These are phyloP conservation scores for Suhomyces coccinellae DNA, from an alignment of 1,139 yeast genomes.

Conservation along the genomic window DNA sequence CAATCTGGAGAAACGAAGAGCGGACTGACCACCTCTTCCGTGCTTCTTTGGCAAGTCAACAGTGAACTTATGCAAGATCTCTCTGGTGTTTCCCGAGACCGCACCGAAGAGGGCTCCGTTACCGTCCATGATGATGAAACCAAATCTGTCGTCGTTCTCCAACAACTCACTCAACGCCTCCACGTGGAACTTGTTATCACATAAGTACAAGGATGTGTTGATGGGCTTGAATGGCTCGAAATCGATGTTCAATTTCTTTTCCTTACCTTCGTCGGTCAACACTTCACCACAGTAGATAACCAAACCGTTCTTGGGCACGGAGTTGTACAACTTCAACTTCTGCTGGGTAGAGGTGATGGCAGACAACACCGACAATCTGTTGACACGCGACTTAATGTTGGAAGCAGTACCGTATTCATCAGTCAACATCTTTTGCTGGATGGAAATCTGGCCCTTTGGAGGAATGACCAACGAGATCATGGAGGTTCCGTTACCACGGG, in stretches of 20 bases:
- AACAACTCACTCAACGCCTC: conserved; percentile 92
- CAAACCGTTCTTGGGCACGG: conserved; percentile 90
- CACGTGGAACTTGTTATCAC: conserved; percentile 98
- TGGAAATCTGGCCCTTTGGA: conserved; percentile 90
- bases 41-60: conserved; percentile 99
- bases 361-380: conserved; percentile 88
- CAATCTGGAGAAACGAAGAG: conserved; percentile 96
- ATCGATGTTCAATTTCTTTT: conserved; percentile 90
- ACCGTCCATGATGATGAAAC: conserved; percentile 99
- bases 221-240: conserved; percentile 98
- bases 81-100: conserved; percentile 96
- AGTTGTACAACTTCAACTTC: conserved; percentile 83
- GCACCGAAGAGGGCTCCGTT: conserved; percentile 96
- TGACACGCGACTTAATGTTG: conserved; percentile 94
- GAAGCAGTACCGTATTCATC: conserved; percentile 99
- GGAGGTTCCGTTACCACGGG: conserved; percentile 98
- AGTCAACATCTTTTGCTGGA: conserved; percentile 86
- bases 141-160: conserved; percentile 94
- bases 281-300: conserved; percentile 98
- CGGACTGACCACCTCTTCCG: conserved; percentile 99
- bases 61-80: conserved; percentile 90
- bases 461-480: conserved; percentile 96
- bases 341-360: conserved; percentile 98
- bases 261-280: conserved; percentile 94
- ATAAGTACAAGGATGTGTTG: conserved; percentile 89